Percentiles rank a stretch among this genome's conserved stretches.
Evolutionary conservation across 139 green algal genomes (phyloP).

Genomic region (Picochlorum sp.): DNA sequence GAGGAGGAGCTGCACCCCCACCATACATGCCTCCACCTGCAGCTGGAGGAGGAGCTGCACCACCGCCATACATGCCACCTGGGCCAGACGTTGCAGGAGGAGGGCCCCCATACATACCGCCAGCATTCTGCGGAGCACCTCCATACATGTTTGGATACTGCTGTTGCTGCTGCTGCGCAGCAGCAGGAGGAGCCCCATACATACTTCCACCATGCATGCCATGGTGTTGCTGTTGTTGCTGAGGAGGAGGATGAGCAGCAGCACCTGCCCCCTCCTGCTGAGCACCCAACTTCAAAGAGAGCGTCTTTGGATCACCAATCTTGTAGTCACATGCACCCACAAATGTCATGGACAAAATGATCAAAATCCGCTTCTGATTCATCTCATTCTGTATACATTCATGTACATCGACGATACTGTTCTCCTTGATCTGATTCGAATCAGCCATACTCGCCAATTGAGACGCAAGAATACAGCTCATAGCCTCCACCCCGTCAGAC

Average conservation of each 20-base stretch:
- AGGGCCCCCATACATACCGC: background rate
- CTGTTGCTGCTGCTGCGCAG: background rate
- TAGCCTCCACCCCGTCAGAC: constrained; percentile 43
- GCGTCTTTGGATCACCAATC: constrained; percentile 13
- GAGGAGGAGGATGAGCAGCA: background rate
- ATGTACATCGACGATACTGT: constrained; percentile 45
- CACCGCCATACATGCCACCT: no score
- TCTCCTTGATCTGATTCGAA: constrained; percentile 26
- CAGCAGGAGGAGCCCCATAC: background rate
- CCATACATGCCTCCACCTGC: background rate
- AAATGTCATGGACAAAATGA: constrained; percentile 22
- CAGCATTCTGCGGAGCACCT: background rate
- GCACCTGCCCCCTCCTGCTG: background rate
- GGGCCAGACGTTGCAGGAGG: background rate
- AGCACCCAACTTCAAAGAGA: background rate
- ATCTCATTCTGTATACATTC: constrained; percentile 40
- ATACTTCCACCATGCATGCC: background rate
- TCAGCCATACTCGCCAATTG: constrained; percentile 61
- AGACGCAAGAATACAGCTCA: constrained; percentile 65
- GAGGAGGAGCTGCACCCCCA: no score
- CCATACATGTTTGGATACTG: no score
- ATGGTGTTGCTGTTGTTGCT: no score
- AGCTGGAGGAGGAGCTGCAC: no score
- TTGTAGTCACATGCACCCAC: background rate
- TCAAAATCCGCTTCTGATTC: constrained; percentile 30